phyloP scores from a whole-genome alignment of 139 green algal species.

The Chlorella sp. region DNA sequence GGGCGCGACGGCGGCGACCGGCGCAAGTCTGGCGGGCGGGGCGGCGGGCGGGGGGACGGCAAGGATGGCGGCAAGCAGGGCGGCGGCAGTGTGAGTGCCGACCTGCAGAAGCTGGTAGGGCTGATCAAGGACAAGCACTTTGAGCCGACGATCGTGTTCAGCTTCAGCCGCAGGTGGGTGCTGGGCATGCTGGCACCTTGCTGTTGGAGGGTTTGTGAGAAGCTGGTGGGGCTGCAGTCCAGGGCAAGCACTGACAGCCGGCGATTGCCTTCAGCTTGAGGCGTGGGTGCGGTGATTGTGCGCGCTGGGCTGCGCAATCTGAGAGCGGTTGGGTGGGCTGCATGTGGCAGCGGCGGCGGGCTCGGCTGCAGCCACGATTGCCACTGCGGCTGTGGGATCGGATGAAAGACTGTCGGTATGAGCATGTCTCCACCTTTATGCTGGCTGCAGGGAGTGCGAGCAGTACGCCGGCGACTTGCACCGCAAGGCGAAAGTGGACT shows the following conservation, averaged over 20 bases:
- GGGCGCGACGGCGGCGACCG: constrained; percentile 11
- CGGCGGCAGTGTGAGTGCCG: not conserved
- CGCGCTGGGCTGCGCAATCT: no score
- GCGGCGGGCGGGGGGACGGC: not conserved
- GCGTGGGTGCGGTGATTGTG: not conserved
- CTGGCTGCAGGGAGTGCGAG: constrained; percentile 75
- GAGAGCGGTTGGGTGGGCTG: no score
- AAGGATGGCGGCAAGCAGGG: constrained; percentile 5
- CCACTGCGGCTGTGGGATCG: no score
- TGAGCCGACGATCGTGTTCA: constrained; percentile 96
- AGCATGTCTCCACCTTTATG: no score
- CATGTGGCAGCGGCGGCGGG: no score
- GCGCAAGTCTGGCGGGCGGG: constrained; percentile 3
- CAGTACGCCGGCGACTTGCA: constrained; percentile 60
- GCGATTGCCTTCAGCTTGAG: not conserved
- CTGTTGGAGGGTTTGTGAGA: no score
- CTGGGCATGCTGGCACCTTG: not conserved
- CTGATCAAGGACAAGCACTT: constrained; percentile 66
- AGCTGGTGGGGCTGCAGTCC: no score
- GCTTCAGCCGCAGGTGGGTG: constrained; percentile 81
- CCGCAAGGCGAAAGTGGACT: constrained; percentile 44
- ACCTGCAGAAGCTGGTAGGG: constrained; percentile 48
- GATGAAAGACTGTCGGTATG: no score
- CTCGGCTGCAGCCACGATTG: no score
- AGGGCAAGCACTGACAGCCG: not conserved